phyloP scores from a whole-genome alignment of 305 asterid genomes.

The Ilex paraguariensis region DNA sequence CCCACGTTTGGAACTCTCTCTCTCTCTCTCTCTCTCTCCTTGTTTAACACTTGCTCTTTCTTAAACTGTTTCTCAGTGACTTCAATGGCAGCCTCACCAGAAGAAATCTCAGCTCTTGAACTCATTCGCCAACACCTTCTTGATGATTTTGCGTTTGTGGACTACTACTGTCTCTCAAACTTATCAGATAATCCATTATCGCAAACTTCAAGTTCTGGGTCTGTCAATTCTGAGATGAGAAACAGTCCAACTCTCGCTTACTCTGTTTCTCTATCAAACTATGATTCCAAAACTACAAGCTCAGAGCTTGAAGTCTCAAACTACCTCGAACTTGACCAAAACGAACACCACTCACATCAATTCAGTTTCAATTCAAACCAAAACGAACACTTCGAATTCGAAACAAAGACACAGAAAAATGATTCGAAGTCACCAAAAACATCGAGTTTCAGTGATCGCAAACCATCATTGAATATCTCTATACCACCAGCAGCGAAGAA shows the following conservation, averaged over 20 bases:
- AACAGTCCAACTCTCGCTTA: too few species aligned
- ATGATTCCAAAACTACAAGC: background rate
- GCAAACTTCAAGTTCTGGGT: constrained; percentile 7
- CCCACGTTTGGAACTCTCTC: background rate
- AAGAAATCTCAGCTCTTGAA: constrained; percentile 19
- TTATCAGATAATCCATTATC: constrained; percentile 12
- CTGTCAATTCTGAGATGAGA: background rate
- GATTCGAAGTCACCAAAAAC: constrained; percentile 2
- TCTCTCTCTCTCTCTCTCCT: background rate
- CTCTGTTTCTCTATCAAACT: too few species aligned
- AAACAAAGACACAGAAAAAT: constrained; percentile 13
- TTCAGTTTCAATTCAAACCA: background rate
- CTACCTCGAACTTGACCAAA: background rate
- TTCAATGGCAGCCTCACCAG: constrained; percentile 13
- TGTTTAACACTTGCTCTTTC: too few species aligned
- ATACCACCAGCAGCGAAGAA: constrained; percentile 20
- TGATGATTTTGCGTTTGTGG: constrained; percentile 23
- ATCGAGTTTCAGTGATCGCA: constrained; percentile 23
- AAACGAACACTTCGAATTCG: constrained; percentile 4
- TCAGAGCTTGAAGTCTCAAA: background rate
- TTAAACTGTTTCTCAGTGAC: background rate
- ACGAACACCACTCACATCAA: too few species aligned
- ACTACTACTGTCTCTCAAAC: background rate
- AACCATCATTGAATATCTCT: constrained; percentile 35
- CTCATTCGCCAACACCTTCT: constrained; percentile 25